phyloP scores from a whole-genome alignment of 208 protist genomes.

The Acanthamoeba sp. region DNA sequence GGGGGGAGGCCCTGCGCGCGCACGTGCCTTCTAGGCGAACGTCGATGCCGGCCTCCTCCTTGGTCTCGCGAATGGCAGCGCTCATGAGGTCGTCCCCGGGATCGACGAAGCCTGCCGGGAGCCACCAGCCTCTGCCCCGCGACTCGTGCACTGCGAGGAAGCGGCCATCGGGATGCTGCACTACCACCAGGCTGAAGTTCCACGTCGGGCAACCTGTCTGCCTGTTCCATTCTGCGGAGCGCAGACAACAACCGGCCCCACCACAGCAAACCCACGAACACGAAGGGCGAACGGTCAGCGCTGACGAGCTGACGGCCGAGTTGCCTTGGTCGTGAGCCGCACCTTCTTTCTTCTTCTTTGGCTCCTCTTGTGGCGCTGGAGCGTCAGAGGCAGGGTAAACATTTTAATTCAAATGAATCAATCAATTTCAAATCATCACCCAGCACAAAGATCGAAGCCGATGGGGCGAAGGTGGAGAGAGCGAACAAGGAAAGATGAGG shows the following conservation, averaged over 20 bases:
- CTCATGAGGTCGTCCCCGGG: constrained; percentile 36
- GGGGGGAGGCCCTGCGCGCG: not conserved
- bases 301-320: too few relatives aligned
- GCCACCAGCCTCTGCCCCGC: constrained; percentile 60
- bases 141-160: constrained; percentile 64
- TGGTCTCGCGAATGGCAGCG: constrained; percentile 35
- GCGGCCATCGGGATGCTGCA: constrained; percentile 63
- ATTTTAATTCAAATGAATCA: too few relatives aligned
- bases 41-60: constrained; percentile 57
- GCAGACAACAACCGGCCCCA: not conserved
- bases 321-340: too few relatives aligned
- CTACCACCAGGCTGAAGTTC: constrained; percentile 65
- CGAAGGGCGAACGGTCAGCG: too few relatives aligned
- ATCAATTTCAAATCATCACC: too few relatives aligned
- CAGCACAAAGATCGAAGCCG: too few relatives aligned
- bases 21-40: constrained; percentile 14
- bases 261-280: too few relatives aligned
- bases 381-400: too few relatives aligned
- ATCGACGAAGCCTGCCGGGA: constrained; percentile 59
- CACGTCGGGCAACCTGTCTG: constrained; percentile 44
- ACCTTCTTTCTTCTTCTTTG: constrained; percentile 53
- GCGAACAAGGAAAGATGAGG: not conserved
- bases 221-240: constrained; percentile 41
- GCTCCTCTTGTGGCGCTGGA: not conserved
- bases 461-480: too few relatives aligned